Evolutionary conservation across 345 rosid species (phyloP), one percentile per base, ranked within the genome.

Genomic region (Combretum micranthum): DNA sequence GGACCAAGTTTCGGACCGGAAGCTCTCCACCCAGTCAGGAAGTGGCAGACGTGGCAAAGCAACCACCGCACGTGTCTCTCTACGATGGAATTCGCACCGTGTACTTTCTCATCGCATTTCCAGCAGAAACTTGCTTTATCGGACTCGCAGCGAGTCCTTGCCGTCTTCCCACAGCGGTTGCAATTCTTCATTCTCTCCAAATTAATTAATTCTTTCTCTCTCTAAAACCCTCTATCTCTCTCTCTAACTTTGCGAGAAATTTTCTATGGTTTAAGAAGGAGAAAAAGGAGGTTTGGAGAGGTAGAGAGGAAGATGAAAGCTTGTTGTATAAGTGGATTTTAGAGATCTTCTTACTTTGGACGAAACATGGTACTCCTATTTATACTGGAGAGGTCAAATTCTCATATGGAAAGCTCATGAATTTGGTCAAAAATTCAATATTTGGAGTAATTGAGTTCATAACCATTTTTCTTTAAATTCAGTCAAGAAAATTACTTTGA

Each of bases 71-170:
- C 72, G 81, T 92, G 98, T 47, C 83, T 92, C 16, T 90, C 98
- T 21, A 88, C 98, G 12, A 92, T 75, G 50, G 88, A 92, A 37
- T 92, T 92, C 10, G 96, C 98, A 17, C 72, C 61, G 80, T 92
- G 98, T 19, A 92, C 96, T 56, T 79, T 75, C 57, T 67, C 72
- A 66, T 92, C 95, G 68, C 98, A 92, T 54, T 64, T 70, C 88
- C 90, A 86, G 59, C 98, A 88, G 42, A 88, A 67, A 52, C 70
- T 75, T 14, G 98, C 98, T 50, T 88, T 65, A 70, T 92, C 95
- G 20, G 98, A 88, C 57, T 92, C 96, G 43, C 98, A 92, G 69
- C 69, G 77, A 77, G 80, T 72, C 55, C 78, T 75, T 12, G 96
- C 93, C 4, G 62, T 62, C 23, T 59, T 55, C 15, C 60, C 63